Percentiles rank a stretch among this genome's conserved stretches.
These are phyloP conservation scores for Acanthamoeba triangularis DNA, from an alignment of 208 protist species.

Conservation along the genomic window DNA sequence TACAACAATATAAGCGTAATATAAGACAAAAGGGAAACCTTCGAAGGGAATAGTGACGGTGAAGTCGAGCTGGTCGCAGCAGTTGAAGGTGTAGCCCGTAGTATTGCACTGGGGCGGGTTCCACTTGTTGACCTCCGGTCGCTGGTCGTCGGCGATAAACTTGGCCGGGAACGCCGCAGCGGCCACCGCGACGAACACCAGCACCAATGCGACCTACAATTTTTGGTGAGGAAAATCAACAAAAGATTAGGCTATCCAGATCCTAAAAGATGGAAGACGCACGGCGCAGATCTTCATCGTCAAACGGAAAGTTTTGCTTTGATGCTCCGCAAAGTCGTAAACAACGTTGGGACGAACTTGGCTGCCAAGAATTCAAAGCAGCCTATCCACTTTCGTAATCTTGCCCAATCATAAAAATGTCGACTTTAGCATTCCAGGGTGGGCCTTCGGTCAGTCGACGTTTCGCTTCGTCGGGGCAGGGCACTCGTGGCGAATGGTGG, in stretches of 20 bases:
- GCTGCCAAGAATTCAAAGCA: too few species aligned
- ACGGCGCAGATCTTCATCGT: too few species aligned
- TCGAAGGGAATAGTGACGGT: background rate
- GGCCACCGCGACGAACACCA: background rate
- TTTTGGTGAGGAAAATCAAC: too few species aligned
- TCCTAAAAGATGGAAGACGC: too few species aligned
- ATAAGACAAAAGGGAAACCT: background rate
- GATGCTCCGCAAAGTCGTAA: too few species aligned
- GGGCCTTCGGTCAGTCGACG: too few species aligned
- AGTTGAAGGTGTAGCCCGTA: background rate
- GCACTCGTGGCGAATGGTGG: background rate
- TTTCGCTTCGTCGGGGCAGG: background rate
- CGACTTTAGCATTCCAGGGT: too few species aligned
- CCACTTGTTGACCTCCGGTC: background rate
- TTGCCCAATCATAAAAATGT: too few species aligned
- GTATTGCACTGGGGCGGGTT: background rate
- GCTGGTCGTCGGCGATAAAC: background rate
- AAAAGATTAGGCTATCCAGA: too few species aligned
- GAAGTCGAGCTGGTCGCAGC: constrained; percentile 37
- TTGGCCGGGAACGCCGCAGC: background rate
- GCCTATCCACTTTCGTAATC: too few species aligned
- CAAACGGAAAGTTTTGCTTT: too few species aligned
- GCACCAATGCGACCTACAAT: background rate
- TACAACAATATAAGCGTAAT: background rate
- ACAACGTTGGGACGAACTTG: too few species aligned